Evolutionary conservation across 2,329 filamentous ascomycete species (phyloP).

Genomic region (Helotiales sp.): DNA sequence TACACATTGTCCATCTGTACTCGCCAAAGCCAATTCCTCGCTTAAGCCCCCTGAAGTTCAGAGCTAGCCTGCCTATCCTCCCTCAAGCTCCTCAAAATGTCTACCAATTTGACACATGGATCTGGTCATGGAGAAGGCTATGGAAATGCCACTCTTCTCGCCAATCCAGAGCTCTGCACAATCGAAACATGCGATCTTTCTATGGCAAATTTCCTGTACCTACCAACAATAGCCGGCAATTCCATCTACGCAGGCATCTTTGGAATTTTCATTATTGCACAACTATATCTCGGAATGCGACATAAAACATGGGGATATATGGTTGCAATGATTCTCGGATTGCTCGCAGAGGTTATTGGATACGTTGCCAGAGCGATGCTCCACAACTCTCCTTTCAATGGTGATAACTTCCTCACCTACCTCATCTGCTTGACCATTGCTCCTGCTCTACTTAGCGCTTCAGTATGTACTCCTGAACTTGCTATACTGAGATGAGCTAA

Average conservation of each 20-base stretch:
- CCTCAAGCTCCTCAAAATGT: constrained; percentile 16
- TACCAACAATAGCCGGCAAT: constrained; percentile 56
- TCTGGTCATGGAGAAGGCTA: constrained; percentile 11
- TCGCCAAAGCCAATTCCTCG: neutral
- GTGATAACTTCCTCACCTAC: constrained; percentile 55
- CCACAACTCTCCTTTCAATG: constrained; percentile 54
- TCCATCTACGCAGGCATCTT: constrained; percentile 54
- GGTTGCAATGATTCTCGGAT: constrained; percentile 48
- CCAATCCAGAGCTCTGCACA: constrained; percentile 27
- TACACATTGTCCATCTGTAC: neutral
- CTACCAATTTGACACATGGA: constrained; percentile 25
- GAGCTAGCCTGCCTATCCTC: neutral
- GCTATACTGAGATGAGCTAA: neutral
- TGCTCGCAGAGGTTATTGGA: constrained; percentile 51
- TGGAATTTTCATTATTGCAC: constrained; percentile 43
- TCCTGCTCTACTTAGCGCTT: constrained; percentile 56
- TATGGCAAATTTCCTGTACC: constrained; percentile 56
- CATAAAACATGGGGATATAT: constrained; percentile 58
- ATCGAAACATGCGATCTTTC: constrained; percentile 47
- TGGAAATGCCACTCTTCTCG: constrained; percentile 30
- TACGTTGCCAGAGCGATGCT: constrained; percentile 54
- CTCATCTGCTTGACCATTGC: constrained; percentile 51
- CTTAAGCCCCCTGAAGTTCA: neutral
- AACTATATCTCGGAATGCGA: constrained; percentile 48
- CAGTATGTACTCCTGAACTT: constrained; percentile 22